Base-by-base conservation (phyloP, 192 early-diverging fungal genomes). In the Phlyctochytrium bullatum region DNA sequence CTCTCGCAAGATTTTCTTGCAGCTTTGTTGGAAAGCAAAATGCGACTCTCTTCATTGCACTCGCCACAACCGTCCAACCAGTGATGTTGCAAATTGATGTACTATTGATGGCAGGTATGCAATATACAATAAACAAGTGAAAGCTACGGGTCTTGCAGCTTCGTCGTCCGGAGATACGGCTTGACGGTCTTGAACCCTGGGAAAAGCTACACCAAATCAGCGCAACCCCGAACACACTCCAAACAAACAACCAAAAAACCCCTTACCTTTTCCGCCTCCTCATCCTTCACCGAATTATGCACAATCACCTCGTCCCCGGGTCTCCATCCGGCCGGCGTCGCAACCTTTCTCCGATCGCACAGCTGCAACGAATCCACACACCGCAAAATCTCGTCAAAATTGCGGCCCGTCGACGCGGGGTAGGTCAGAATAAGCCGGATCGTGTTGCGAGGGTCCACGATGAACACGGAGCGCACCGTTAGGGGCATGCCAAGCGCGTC, bases 361-460 rank as follows among this genome's bases (percentile, higher is more conserved):
- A 97, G 76, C 83, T 97, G 93, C 58, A 98, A 81, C 29, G 93
- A 93, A 82, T 98, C 97, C 36, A 97, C 84, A 3, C 89, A 87
- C 31, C 97, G 90, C 72, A 98, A 74, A 74, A 98, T 89, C 83
- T 98, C 97, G 73, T 93, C 88, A 89, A 97, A 97, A 89, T 97
- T 98, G 67, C 97, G 88, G 34, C 95, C 90, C 31, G 81, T 88
- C 36, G 90, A 93, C 36, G 95, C 95, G 31, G 95, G 95, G 74
- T 98, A 98, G 14, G 94, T 91, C 32, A 98, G 82, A 25, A 88
- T 93, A 33, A 93, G 74, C 31, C 97, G 89, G 74, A 98, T 92
- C 33, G 74, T 83, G 87, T 97, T 93, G 66, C 88, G 83, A 40
- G 94, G 92, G 77, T 96, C 97, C 36, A 98, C 88, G 67, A 98